Evolutionary conservation across 2,329 filamentous ascomycete species (phyloP), one percentile per base, ranked within the genome.

Genomic region (Trichoderma guizhouense): DNA sequence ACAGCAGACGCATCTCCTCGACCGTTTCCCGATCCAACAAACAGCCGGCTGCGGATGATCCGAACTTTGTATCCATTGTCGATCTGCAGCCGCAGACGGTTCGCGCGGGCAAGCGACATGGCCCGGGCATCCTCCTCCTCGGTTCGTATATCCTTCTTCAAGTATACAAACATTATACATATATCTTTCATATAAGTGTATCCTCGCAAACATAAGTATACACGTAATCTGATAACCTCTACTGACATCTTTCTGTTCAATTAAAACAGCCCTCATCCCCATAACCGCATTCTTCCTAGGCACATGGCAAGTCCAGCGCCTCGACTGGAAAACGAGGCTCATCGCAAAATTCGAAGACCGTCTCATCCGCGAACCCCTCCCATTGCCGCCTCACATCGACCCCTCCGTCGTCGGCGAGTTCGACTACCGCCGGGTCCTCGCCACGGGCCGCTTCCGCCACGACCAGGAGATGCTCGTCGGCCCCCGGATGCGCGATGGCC

Each of bases 391-490:
- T 2, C 88, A 89, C 69, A 87, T 99, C 74, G 94, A 98, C 79
- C 92, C 93, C 0, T 84, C 86, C n/a, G 94, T 92, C 11, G 87
- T 98, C 76, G 85, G 90, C 75, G 94, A 97, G 47, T 99, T 99
- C 80, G 95, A 99, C 81, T 98, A 95, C 83, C 89, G 96, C 73
- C 89, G 93, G 71, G 93, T 99, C 64, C 88, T 89, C 74, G 92
- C 94, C 12, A 89, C 85, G 0, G 96, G 96, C 11, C 84, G 82
- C 71, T 90, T 94, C 76, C 85, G 92, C 51, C 96, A 99, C 82
- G 95, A 98, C 79, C 90, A 93, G 80, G 96, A 99, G 85, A 99
- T 99, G 95, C 86, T 99, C 67, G 90, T 99, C 72, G 96, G 96
- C 1, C 96, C 96, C 71, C 90, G 96, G 62, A 90, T 97, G 84